A percentile compares a stretch with the other conserved stretches of the same genome.
Evolutionary conservation across 2,329 filamentous ascomycete genomes (phyloP).

Genomic region (Cadophora malorum): DNA sequence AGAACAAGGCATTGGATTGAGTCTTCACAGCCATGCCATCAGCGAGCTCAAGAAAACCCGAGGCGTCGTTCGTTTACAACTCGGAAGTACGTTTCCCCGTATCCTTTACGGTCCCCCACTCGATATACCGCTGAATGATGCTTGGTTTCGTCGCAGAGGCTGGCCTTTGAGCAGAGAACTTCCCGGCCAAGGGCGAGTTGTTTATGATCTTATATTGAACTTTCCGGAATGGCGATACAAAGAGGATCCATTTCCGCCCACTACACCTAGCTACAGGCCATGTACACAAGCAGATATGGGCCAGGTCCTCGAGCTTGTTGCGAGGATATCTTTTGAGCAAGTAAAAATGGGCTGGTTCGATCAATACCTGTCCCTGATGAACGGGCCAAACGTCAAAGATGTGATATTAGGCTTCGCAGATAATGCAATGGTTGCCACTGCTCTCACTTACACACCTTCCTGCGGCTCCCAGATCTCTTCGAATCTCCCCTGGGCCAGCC

Average conservation of each 20-base stretch:
- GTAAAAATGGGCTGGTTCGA: constrained; percentile 64
- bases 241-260: constrained; percentile 39
- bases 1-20: constrained; percentile 57
- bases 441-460: constrained; percentile 59
- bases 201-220: constrained; percentile 60
- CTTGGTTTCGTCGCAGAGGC: constrained; percentile 61
- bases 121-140: constrained; percentile 47
- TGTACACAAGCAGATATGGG: constrained; percentile 51
- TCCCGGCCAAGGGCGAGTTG: constrained; percentile 56
- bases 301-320: constrained; percentile 57
- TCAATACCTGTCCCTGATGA: constrained; percentile 59
- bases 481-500: constrained; percentile 62
- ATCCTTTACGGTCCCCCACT: constrained; percentile 60
- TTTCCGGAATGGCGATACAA: constrained; percentile 53
- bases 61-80: constrained; percentile 60
- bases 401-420: constrained; percentile 60
- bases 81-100: constrained; percentile 65
- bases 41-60: constrained; percentile 56
- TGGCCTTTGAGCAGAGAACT: constrained; percentile 56
- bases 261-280: constrained; percentile 46
- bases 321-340: constrained; percentile 54
- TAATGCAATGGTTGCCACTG: constrained; percentile 57
- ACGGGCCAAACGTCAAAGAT: constrained; percentile 56
- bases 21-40: constrained; percentile 59
- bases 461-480: constrained; percentile 53